Evolutionary conservation across 768 basidiomycete species (phyloP).

Genomic region (Leccinum broughii): DNA sequence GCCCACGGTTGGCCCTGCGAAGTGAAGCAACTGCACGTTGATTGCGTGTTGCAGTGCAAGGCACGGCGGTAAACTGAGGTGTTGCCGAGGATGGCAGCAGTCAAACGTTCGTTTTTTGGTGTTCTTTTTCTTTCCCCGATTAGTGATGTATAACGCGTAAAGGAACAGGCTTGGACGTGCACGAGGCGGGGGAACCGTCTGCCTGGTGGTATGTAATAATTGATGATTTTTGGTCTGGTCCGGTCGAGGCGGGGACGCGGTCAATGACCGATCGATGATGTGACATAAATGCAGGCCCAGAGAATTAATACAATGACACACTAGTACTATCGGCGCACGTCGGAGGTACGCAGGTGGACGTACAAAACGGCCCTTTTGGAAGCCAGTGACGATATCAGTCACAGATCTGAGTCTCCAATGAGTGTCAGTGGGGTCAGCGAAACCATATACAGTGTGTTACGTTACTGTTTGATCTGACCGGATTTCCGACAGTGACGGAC

Average conservation of each 20-base stretch:
- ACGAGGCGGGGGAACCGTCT: neutral
- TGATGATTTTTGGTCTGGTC: neutral
- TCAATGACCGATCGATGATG: neutral
- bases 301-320: neutral
- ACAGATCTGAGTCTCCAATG: neutral
- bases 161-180: neutral
- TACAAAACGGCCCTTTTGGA: neutral
- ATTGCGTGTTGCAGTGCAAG: neutral
- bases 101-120: neutral
- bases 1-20: neutral
- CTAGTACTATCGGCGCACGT: neutral
- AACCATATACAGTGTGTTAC: neutral
- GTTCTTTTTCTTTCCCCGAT: neutral
- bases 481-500: neutral
- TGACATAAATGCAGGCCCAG: neutral
- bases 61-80: neutral
- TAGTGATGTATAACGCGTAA: neutral
- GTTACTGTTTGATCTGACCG: neutral
- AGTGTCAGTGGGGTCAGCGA: neutral
- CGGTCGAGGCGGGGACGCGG: neutral
- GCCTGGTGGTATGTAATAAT: neutral
- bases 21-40: neutral
- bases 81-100: neutral
- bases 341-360: slow-evolving; percentile 2
- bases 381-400: neutral